A percentile compares a stretch with the other conserved stretches of the same genome.
Evolutionary conservation across 2,329 filamentous ascomycete genomes (phyloP).

Genomic region (Claviceps fusiformis): DNA sequence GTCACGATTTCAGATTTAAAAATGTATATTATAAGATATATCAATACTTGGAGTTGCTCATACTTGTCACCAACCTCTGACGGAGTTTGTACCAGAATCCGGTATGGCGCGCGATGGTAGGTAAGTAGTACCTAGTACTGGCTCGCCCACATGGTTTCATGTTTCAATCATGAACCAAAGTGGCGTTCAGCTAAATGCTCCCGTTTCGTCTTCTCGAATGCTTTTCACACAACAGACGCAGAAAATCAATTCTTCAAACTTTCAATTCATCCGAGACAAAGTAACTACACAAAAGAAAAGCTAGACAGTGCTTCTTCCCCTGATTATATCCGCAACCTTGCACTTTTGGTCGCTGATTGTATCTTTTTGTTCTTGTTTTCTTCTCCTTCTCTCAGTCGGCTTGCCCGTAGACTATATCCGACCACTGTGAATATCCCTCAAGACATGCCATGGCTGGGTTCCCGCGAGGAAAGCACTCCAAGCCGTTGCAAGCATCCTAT

Average conservation of each 20-base stretch:
- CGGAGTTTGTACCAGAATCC: too few species aligned
- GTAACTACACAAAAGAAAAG: constrained; percentile 30
- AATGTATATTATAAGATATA: too few species aligned
- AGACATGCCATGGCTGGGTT: constrained; percentile 10
- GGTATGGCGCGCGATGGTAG: too few species aligned
- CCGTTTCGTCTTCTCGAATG: not conserved
- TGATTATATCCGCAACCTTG: constrained; percentile 24
- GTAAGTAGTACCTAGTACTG: too few species aligned
- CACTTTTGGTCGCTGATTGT: constrained; percentile 15
- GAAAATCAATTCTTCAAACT: constrained; percentile 19
- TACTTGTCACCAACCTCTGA: too few species aligned
- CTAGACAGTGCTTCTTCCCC: constrained; percentile 21
- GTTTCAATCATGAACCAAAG: too few species aligned
- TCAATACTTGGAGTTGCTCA: too few species aligned
- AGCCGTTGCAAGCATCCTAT: constrained; percentile 23
- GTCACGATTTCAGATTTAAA: too few species aligned
- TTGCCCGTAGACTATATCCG: constrained; percentile 18
- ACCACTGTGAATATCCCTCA: constrained; percentile 4
- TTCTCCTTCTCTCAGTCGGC: constrained; percentile 3
- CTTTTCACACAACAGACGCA: too few species aligned
- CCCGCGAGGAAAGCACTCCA: constrained; percentile 14
- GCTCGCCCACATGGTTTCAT: too few species aligned
- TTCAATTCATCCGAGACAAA: constrained; percentile 28
- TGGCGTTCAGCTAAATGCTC: too few species aligned
- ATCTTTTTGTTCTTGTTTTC: not conserved